Evolutionary conservation across 352 stramenopile species (phyloP).

Genomic region (Nothophytophthora sp.): DNA sequence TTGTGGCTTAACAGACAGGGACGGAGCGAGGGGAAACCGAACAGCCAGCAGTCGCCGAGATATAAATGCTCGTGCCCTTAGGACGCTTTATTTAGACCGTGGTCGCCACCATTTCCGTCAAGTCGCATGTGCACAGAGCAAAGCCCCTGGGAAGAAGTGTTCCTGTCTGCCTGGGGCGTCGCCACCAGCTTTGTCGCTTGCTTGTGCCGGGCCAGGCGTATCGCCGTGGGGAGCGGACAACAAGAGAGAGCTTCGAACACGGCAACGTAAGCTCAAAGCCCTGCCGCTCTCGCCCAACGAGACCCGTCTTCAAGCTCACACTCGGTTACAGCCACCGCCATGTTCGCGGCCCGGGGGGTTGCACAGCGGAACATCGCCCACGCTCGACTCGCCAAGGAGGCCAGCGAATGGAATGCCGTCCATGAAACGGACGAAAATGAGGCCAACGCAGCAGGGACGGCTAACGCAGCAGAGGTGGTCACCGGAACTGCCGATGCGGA

Average conservation of each 20-base stretch:
- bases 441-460: too few species aligned
- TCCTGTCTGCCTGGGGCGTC: slow-evolving; percentile 12
- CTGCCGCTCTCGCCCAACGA: too few species aligned
- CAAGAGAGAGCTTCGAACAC: too few species aligned
- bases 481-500: background rate
- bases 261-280: too few species aligned
- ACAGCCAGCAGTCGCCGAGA: slow-evolving; percentile 4
- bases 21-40: too few species aligned
- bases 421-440: slow-evolving; percentile 12
- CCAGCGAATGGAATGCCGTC: slow-evolving; percentile 18
- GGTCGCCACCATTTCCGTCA: background rate
- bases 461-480: background rate
- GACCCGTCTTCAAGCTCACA: background rate
- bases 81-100: slow-evolving; percentile 23
- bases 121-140: slow-evolving; percentile 9
- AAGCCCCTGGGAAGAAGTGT: too few species aligned
- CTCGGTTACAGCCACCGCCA: slow-evolving; percentile 7
- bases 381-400: slow-evolving; percentile 19
- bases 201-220: too few species aligned
- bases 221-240: too few species aligned
- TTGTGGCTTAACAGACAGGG: too few species aligned
- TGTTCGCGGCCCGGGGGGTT: slow-evolving; percentile 29
- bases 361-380: slow-evolving; percentile 24
- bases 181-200: too few species aligned
- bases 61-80: slow-evolving; percentile 9